Evolutionary conservation across 148 eudicot genomes (phyloP).

Genomic region (Rhododendron vialii): DNA sequence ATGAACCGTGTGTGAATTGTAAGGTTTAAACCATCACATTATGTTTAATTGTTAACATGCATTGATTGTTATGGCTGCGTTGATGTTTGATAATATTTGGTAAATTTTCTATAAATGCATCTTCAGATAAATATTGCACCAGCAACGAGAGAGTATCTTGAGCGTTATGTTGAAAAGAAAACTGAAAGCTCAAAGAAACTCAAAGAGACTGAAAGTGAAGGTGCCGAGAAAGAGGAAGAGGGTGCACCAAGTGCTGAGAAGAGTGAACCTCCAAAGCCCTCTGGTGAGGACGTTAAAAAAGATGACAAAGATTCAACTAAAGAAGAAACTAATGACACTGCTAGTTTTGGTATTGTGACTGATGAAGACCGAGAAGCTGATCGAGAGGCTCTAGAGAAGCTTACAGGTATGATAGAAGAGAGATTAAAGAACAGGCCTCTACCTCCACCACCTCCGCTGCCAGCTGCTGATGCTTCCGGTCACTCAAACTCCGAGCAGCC

Average conservation of each 20-base stretch:
- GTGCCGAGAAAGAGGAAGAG: conserved; percentile 49
- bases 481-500: conserved; percentile 53
- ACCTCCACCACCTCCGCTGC: conserved; percentile 68
- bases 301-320: conserved; percentile 42
- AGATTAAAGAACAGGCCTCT: conserved; percentile 69
- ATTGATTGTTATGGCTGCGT: background rate
- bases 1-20: background rate
- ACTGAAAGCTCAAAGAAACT: conserved; percentile 40
- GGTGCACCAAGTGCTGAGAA: conserved; percentile 35
- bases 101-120: background rate
- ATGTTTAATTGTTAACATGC: background rate
- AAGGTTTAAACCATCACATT: background rate
- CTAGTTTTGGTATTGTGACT: conserved; percentile 71
- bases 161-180: conserved; percentile 77
- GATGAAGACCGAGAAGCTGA: conserved; percentile 83
- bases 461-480: conserved; percentile 38
- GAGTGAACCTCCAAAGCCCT: conserved; percentile 41
- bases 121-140: conserved; percentile 67
- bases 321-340: conserved; percentile 49
- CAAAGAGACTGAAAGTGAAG: conserved; percentile 44
- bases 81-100: conserved; percentile 4
- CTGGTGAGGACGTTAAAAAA: conserved; percentile 51
- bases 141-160: conserved; percentile 70
- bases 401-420: conserved; percentile 63
- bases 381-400: conserved; percentile 63